Evolutionary conservation across 495 filamentous ascomycete species (phyloP), one percentile per base, ranked within the genome.

Genomic region (Neurospora discreta): DNA sequence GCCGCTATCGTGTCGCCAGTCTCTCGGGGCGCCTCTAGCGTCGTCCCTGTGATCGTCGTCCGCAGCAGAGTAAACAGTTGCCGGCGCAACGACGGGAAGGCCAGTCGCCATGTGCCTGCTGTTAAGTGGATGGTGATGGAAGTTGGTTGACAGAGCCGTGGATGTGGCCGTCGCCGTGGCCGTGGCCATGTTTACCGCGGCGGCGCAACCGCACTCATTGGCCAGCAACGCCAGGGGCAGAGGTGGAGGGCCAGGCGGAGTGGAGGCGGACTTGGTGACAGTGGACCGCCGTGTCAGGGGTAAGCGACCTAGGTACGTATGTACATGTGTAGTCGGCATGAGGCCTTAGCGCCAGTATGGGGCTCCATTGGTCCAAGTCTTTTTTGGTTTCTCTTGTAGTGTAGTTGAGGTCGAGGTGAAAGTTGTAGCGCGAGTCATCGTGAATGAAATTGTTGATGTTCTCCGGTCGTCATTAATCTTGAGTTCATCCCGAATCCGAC

Each of bases 131-230:
- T 26, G 16, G 23, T 44, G 52, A 41, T 65, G 69, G 68, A 71
- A 67, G 69, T 39, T 73, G 42, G 15, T 60, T 60, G 52, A 60
- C 26, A 60, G 52, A 72, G 65, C 74, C 75, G 76, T 75, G 68
- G 43, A 71, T 71, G 65, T 71, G 71, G 39, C 74, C 74, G 33
- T 73, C 58, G 70, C 73, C 72, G 72, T 71, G 39, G 36, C 77
- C 76, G 70, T 79, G 30, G 52, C 52, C 23, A 23, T 60, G 52
- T 60, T 23, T 60, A 60, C 52, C 23, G 52, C 52, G 52, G 52
- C 30, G 52, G 52, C 52, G 52, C 52, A 16, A 60, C 52, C 52
- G 52, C 23, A 30, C 13, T 33, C 52, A 60, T 60, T 60, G 52
- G 30, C 52, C 52, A 30, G 23, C 52, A 60, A 23, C 52, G 52